Conservation (phyloP, 2,329 filamentous ascomycete species). For the Venturiaceae sp. region DNA sequence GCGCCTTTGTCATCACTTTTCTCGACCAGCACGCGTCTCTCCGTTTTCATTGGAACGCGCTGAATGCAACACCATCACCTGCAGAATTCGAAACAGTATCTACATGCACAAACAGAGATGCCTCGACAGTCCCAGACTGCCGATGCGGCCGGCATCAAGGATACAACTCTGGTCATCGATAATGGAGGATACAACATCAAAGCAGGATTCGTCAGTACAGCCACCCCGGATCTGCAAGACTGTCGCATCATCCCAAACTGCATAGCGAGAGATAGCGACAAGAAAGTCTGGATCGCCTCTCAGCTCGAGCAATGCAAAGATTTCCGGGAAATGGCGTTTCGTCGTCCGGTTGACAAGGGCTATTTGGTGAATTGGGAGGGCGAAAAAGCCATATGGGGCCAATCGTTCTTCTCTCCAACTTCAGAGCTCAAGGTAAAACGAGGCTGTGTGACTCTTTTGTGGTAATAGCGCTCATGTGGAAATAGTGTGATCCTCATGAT, state of each 20-base stretch:
- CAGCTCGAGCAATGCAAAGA: slow-evolving; percentile 74
- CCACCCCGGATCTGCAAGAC: slow-evolving; percentile 30
- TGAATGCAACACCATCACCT: not conserved
- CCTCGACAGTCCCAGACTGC: slow-evolving; percentile 1
- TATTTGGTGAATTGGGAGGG: slow-evolving; percentile 96
- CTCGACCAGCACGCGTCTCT: not conserved
- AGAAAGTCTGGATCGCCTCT: slow-evolving; percentile 68
- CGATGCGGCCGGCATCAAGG: slow-evolving; percentile 1
- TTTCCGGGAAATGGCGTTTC: slow-evolving; percentile 79
- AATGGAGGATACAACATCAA: slow-evolving; percentile 91
- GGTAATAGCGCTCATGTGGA: not conserved
- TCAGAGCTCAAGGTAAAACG: slow-evolving; percentile 43
- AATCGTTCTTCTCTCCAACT: slow-evolving; percentile 66
- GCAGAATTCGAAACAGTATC: not conserved
- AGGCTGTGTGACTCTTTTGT: not conserved
- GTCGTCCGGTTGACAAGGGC: slow-evolving; percentile 86
- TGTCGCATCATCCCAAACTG: slow-evolving; percentile 79
- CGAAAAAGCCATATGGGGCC: slow-evolving; percentile 92
- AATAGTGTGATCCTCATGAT: slow-evolving; percentile 62
- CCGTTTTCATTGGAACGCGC: not conserved
- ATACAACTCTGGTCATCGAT: slow-evolving; percentile 71
- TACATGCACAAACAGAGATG: not conserved
- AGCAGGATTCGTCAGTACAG: slow-evolving; percentile 56
- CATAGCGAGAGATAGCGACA: slow-evolving; percentile 70
- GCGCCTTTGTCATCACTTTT: not conserved